These are phyloP conservation scores for Mortierella sp. DNA, from an alignment of 371 early-diverging fungal genomes.

Conservation along the genomic window DNA sequence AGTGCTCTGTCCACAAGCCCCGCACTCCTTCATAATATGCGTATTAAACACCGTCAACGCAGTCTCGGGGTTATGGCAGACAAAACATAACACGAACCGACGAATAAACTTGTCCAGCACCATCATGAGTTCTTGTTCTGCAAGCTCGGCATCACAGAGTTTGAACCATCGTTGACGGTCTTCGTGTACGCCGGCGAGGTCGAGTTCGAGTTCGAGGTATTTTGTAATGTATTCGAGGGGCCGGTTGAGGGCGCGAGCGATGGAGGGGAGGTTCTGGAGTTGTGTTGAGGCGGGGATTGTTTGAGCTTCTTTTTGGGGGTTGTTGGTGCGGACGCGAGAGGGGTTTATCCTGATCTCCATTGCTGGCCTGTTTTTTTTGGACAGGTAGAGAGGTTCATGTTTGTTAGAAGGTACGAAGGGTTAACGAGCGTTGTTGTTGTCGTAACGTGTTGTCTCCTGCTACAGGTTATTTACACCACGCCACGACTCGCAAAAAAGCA, in stretches of 20 bases:
- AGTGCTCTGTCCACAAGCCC: constrained; percentile 54
- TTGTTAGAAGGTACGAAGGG: background rate
- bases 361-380: constrained; percentile 38
- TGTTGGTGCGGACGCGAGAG: constrained; percentile 48
- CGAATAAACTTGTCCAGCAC: constrained; percentile 55
- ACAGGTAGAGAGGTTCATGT: background rate
- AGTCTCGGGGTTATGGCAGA: constrained; percentile 57
- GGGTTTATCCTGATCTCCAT: constrained; percentile 55
- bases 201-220: constrained; percentile 53
- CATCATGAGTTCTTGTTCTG: constrained; percentile 40
- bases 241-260: constrained; percentile 49
- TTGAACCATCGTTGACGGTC: constrained; percentile 48
- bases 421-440: background rate
- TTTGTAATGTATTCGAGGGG: constrained; percentile 53
- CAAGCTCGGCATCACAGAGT: constrained; percentile 34
- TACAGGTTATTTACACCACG: background rate
- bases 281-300: constrained; percentile 56
- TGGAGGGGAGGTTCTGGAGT: constrained; percentile 43
- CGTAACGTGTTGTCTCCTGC: background rate
- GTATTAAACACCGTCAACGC: constrained; percentile 44
- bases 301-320: constrained; percentile 41
- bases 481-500: background rate
- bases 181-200: constrained; percentile 45
- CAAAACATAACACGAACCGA: constrained; percentile 48
- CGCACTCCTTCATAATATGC: constrained; percentile 56